Evolutionary conservation across 441 rosid species (phyloP), one percentile per base, ranked within the genome.

Genomic region (Viola pubescens): DNA sequence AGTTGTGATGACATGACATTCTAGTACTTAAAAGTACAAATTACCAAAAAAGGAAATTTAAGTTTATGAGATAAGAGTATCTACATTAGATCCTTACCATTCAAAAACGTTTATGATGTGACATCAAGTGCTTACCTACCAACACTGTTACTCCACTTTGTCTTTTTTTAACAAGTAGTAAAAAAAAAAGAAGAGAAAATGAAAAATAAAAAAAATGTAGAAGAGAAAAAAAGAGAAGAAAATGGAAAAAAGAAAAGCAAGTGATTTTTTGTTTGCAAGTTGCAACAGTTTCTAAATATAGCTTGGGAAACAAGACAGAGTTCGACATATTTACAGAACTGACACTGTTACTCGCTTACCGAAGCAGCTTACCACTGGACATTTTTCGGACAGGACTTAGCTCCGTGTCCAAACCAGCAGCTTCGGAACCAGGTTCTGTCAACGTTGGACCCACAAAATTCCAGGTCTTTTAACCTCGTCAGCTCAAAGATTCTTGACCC

Each of bases 291-390:
- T 66, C 59, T 44, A 11, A 45, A 1, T 14, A 3, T 53, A 53
- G 75, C 97, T 87, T 89, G 95, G 81, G 61, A 65, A 59, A 71
- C 97, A 89, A 81, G 97, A 56, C 57, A 56, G 7, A 34, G 12
- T 52, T 65, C 5, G 10, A 47, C 0, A 2, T 3, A 56, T 61
- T 85, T 70, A 81, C 86, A 48, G 59, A 19, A 26, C 34, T 67
- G 54, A 69, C 86, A 62, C 69, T 48, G 0, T 0, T 59, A 47
- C 58, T 12, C 77, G 79, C n/a, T 62, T 64, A 41, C 52, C 76
- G 14, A 73, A 42, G 74, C 61, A 53, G 45, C 64, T 60, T 4
- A 67, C 26, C 62, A 69, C 57, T 38, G 3, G 61, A 48, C 73
- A 47, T 43, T 51, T 40, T n/a, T 13, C 7, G 61, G 55, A 52